Evolutionary conservation across 768 basidiomycete species (phyloP).

Genomic region (Tricholoma bakamatsutake): DNA sequence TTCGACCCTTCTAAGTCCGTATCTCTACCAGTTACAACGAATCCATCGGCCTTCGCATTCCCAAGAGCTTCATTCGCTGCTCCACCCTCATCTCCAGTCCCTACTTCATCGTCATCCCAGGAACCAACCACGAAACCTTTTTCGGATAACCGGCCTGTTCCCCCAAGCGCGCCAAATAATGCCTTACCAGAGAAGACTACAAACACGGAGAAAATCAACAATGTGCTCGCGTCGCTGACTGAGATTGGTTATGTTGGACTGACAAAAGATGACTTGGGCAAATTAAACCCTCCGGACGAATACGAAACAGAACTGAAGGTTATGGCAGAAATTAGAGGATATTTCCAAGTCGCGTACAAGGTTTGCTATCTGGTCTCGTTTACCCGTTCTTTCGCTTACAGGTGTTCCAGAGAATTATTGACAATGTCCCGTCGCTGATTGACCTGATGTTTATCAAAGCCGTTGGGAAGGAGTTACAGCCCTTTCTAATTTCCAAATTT

Average conservation of each 20-base stretch:
- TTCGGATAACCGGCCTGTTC: not conserved
- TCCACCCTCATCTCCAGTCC: too few species aligned
- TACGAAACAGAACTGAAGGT: slow-evolving; percentile 37
- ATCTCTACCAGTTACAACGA: not conserved
- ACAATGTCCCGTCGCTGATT: slow-evolving; percentile 31
- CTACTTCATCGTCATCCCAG: not conserved
- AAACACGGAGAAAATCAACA: slow-evolving; percentile 10
- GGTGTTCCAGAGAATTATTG: slow-evolving; percentile 36
- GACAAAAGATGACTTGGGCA: slow-evolving; percentile 24
- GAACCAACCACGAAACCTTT: not conserved
- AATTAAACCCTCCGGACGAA: slow-evolving; percentile 26
- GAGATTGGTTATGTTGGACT: slow-evolving; percentile 24
- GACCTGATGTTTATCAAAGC: slow-evolving; percentile 28
- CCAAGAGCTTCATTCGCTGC: not conserved
- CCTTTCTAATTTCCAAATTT: slow-evolving; percentile 29
- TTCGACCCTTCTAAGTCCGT: not conserved
- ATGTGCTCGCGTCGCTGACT: slow-evolving; percentile 23
- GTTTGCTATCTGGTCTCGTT: slow-evolving; percentile 12
- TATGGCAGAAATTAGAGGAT: slow-evolving; percentile 39
- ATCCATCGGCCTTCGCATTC: not conserved
- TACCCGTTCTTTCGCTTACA: not conserved
- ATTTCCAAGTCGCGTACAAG: slow-evolving; percentile 43
- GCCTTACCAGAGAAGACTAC: not conserved
- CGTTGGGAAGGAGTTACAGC: slow-evolving; percentile 24
- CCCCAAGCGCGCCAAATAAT: not conserved